A percentile compares a stretch with the other conserved stretches of the same genome.
Conservation (phyloP, 805 yeast species). For the Pichia deserticola region DNA sequence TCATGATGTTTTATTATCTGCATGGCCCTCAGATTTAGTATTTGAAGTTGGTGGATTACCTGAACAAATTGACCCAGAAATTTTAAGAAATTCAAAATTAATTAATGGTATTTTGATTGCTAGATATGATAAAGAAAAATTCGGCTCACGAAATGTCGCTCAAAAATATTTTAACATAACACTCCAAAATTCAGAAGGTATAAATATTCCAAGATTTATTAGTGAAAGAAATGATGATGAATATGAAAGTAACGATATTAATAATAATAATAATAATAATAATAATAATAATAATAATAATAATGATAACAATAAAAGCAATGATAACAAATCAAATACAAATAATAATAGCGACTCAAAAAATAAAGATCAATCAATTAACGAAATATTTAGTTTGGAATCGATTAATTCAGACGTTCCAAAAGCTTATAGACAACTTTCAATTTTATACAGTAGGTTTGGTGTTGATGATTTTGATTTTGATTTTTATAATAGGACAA, state of each 20-base stretch:
- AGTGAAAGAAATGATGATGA: slow-evolving; percentile 44
- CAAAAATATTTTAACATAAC: slow-evolving; percentile 34
- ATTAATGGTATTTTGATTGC: slow-evolving; percentile 32
- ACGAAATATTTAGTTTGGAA: slow-evolving; percentile 26
- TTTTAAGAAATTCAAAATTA: slow-evolving; percentile 32
- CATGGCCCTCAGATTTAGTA: slow-evolving; percentile 62
- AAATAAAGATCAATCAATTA: not conserved
- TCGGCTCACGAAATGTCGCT: slow-evolving; percentile 48
- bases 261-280: not conserved
- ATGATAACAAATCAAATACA: not conserved
- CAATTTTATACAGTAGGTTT: slow-evolving; percentile 76
- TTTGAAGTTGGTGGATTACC: slow-evolving; percentile 59
- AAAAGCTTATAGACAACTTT: slow-evolving; percentile 65
- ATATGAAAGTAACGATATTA: slow-evolving; percentile 14
- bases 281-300: slow-evolving; percentile 9
- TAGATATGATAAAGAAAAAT: slow-evolving; percentile 50
- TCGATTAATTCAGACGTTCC: slow-evolving; percentile 44
- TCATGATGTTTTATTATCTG: slow-evolving; percentile 65
- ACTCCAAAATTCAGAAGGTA: slow-evolving; percentile 23
- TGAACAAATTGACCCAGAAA: slow-evolving; percentile 40
- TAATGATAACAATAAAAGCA: not conserved
- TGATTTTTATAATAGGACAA: slow-evolving; percentile 68
- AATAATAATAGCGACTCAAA: slow-evolving; percentile 2
- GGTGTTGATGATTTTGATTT: slow-evolving; percentile 95
- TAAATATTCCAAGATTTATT: slow-evolving; percentile 43